Conservation (phyloP, 352 stramenopile species). For the Detonula confervacea region DNA sequence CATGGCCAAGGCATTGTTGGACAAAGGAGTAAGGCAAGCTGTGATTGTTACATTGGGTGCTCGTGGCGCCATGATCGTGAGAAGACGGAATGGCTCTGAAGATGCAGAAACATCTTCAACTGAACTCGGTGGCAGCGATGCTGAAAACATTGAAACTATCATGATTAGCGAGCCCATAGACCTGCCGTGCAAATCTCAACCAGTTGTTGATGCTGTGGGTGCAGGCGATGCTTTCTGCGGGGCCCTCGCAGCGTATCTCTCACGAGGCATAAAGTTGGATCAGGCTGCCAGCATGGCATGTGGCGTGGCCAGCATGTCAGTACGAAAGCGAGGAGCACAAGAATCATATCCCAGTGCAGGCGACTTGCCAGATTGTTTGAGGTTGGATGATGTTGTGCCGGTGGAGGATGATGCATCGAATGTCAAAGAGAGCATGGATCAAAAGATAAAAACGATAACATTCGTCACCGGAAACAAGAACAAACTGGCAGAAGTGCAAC, state of each 20-base stretch:
- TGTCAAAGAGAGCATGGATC: neutral
- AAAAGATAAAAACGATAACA: constrained; percentile 58
- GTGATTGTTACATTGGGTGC: constrained; percentile 84
- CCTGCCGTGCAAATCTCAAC: constrained; percentile 61
- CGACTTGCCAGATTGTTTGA: constrained; percentile 73
- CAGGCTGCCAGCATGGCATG: constrained; percentile 69
- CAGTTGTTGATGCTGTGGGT: constrained; percentile 81
- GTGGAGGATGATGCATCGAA: constrained; percentile 7
- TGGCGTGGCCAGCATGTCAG: constrained; percentile 79
- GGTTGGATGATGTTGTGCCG: constrained; percentile 28
- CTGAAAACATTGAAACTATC: constrained; percentile 34
- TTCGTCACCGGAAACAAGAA: constrained; percentile 89
- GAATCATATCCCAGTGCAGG: constrained; percentile 63
- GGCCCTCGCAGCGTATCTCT: constrained; percentile 75
- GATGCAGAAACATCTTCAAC: constrained; percentile 5
- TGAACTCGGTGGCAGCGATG: neutral
- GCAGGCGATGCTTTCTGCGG: constrained; percentile 86
- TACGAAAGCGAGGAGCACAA: constrained; percentile 77
- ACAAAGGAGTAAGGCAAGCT: constrained; percentile 60
- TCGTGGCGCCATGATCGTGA: constrained; percentile 78
- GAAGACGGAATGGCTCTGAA: constrained; percentile 35
- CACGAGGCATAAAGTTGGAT: constrained; percentile 58
- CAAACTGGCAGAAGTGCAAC: constrained; percentile 85
- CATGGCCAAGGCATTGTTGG: constrained; percentile 67
- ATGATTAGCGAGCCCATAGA: constrained; percentile 62